These are phyloP conservation scores for Physcomitrium patens DNA, from an alignment of 225 moss, liverwort and hornwort genomes.

Conservation along the genomic window DNA sequence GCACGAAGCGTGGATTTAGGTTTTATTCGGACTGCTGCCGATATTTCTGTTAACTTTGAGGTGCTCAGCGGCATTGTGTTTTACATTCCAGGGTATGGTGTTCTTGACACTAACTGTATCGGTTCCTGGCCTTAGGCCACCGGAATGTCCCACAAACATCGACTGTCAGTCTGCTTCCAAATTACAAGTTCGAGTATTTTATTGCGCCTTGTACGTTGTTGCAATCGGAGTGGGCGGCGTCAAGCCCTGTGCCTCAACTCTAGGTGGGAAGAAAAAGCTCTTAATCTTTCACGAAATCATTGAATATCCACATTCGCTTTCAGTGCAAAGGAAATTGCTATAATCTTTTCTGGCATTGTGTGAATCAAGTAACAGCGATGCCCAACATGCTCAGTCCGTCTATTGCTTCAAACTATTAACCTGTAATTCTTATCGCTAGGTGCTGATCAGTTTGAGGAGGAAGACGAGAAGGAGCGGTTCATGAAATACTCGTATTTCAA, in stretches of 20 bases:
- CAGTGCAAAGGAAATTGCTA: neutral
- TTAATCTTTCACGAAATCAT: neutral
- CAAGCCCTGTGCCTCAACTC: constrained; percentile 53
- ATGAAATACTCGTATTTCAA: constrained; percentile 60
- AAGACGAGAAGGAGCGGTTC: constrained; percentile 46
- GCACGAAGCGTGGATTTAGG: neutral
- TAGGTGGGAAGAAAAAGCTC: constrained; percentile 47
- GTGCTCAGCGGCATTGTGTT: neutral
- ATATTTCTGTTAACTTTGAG: neutral
- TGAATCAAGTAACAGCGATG: neutral
- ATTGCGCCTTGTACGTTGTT: constrained; percentile 54
- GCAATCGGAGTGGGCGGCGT: constrained; percentile 60
- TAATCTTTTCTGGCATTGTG: neutral
- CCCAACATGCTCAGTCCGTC: neutral
- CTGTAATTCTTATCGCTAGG: constrained; percentile 34
- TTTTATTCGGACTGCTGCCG: neutral
- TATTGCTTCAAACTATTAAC: too few relatives aligned
- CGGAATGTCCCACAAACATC: constrained; percentile 29
- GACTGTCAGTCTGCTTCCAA: constrained; percentile 53
- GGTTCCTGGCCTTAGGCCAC: constrained; percentile 49
- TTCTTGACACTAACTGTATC: constrained; percentile 52
- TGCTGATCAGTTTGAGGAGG: constrained; percentile 76
- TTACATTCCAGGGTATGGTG: constrained; percentile 43
- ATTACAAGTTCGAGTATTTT: constrained; percentile 49
- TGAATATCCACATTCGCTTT: neutral